phyloP scores from a whole-genome alignment of 306 rosid species.

The Rubus idaeus region DNA sequence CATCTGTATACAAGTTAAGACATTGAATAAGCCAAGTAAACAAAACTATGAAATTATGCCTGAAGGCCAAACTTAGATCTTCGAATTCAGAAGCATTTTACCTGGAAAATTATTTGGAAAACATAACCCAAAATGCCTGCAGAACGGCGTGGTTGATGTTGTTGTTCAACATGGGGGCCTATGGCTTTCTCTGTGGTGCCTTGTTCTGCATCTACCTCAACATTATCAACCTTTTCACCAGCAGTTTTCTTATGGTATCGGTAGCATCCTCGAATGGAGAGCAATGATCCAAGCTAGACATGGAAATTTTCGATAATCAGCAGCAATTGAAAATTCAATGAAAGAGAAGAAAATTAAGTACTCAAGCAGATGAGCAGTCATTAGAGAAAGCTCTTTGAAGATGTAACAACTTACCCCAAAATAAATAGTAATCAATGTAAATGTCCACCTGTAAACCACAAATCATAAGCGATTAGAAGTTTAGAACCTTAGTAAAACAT shows the following conservation, averaged over 20 bases:
- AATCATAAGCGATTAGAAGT: slow-evolving; percentile 2
- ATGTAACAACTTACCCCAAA: slow-evolving; percentile 76
- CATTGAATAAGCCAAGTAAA: not conserved
- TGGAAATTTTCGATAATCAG: slow-evolving; percentile 15
- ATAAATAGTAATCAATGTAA: slow-evolving; percentile 69
- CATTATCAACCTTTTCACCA: slow-evolving; percentile 75
- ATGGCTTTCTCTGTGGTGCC: slow-evolving; percentile 48
- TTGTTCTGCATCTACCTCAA: slow-evolving; percentile 71
- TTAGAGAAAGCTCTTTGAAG: slow-evolving; percentile 24
- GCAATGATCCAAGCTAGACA: slow-evolving; percentile 73
- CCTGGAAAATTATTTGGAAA: slow-evolving; percentile 92
- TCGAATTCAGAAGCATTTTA: slow-evolving; percentile 11
- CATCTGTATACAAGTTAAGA: slow-evolving; percentile 53
- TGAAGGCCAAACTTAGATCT: not conserved
- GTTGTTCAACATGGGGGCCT: slow-evolving; percentile 33
- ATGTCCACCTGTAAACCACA: slow-evolving; percentile 79
- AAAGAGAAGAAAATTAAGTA: not conserved
- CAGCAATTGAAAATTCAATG: slow-evolving; percentile 7
- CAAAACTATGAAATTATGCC: not conserved
- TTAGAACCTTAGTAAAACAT: slow-evolving; percentile 1
- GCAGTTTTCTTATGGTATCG: slow-evolving; percentile 70
- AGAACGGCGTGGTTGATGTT: slow-evolving; percentile 45
- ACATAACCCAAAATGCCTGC: slow-evolving; percentile 81
- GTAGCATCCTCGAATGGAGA: slow-evolving; percentile 85
- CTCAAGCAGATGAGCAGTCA: not conserved